Evolutionary conservation across 1,139 yeast species (phyloP), one percentile per base, ranked within the genome.

Genomic region (Scheffersomyces insectosa): DNA sequence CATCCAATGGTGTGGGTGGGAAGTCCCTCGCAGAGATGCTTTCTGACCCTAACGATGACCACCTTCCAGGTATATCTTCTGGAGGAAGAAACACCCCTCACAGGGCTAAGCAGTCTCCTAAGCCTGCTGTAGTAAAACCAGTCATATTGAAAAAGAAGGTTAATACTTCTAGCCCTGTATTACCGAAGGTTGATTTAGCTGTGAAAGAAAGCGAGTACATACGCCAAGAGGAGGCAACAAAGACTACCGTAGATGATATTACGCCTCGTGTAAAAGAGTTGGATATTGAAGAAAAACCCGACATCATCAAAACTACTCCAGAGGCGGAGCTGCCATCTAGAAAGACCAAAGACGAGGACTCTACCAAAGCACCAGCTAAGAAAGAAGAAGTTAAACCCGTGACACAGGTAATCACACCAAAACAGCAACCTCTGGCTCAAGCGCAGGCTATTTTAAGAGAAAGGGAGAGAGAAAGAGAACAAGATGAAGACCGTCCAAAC

Each of bases 11-110:
- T 38, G 42, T 25, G 40, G 66, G 62, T 16, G 63, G 65, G 1
- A 56, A 62, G 45, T 72, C 77, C 45, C 62, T 71, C 42, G 79
- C 78, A 0, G 71, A 71, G 40, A 49, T 72, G 15, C 62, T 73
- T 40, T 67, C 75, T 33, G 44, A 51, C 16, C 48, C 52, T 28
- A 51, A 51, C 4, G 49, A 42, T 20, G 49, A 43, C 23, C 35
- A 33, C 3, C 13, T 38, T 31, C 40, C 30, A 5, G 27, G 28
- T 36, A 15, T 13, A 11, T 11, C 36, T 13, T 40, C 41, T 10
- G 39, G 56, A 38, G 55, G 58, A 36, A 55, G 53, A 34, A 55
- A 47, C 32, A 47, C 58, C 10, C 57, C 60, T 7, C 38, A 42
- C 27, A 38, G 25, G 23, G 56, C 51, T 35, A 57, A 46, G 36